phyloP scores from a whole-genome alignment of 2,329 filamentous ascomycete species.

The Canariomyces notabilis region DNA sequence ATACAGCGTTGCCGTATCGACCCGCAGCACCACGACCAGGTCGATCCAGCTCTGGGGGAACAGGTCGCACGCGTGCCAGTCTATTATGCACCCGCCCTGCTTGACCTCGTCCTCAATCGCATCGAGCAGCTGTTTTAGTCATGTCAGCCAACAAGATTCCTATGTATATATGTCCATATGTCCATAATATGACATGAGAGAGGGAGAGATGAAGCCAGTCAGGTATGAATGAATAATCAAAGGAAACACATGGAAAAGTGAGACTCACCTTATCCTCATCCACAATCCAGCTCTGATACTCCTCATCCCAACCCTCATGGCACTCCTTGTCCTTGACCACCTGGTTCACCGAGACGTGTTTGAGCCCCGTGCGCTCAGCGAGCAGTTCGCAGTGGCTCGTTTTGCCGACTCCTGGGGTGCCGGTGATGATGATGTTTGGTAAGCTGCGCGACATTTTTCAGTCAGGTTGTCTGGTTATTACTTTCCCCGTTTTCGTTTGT shows the following conservation, averaged over 20 bases:
- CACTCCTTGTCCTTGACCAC: conserved; percentile 84
- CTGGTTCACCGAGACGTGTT: conserved; percentile 83
- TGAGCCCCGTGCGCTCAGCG: conserved; percentile 68
- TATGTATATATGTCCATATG: too few species aligned
- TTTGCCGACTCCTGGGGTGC: conserved; percentile 93
- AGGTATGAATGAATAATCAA: too few species aligned
- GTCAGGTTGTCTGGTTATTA: too few species aligned
- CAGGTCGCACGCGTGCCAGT: conserved; percentile 97
- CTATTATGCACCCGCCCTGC: conserved; percentile 79
- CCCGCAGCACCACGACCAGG: conserved; percentile 84
- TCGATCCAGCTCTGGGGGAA: conserved; percentile 94
- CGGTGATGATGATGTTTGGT: conserved; percentile 92
- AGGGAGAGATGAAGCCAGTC: conserved; percentile 1
- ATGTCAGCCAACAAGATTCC: not conserved
- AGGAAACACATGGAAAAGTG: not conserved
- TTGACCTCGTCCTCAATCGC: conserved; percentile 77
- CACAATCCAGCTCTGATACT: conserved; percentile 83
- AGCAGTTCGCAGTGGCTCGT: conserved; percentile 85
- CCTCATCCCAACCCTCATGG: conserved; percentile 82
- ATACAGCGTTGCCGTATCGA: conserved; percentile 74
- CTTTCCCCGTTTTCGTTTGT: conserved; percentile 8
- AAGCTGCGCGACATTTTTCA: conserved; percentile 41
- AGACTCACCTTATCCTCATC: conserved; percentile 83
- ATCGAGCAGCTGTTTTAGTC: conserved; percentile 63
- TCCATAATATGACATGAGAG: not conserved